These are phyloP conservation scores for Saccharomycopsis amapae DNA, from an alignment of 805 yeast species.

Conservation along the genomic window DNA sequence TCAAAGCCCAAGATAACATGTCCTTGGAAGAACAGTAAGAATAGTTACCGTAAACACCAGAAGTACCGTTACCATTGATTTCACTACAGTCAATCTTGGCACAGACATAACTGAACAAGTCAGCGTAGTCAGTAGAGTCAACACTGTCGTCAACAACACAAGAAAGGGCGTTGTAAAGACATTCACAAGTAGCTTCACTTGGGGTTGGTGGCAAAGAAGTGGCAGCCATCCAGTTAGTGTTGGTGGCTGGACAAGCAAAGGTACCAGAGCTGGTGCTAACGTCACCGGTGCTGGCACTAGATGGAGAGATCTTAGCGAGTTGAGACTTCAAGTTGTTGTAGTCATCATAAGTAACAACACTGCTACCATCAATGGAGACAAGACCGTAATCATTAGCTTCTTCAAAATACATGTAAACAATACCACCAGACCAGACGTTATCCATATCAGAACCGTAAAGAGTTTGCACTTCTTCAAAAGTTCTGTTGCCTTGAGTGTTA, in stretches of 20 bases:
- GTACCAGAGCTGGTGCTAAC: conserved; percentile 37
- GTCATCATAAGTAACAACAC: conserved; percentile 57
- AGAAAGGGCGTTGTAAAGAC: conserved; percentile 46
- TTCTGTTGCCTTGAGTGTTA: conserved; percentile 61
- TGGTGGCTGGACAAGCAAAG: conserved; percentile 55
- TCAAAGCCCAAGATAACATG: conserved; percentile 56
- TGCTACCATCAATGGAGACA: conserved; percentile 43
- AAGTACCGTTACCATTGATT: conserved; percentile 53
- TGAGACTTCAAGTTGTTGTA: conserved; percentile 55
- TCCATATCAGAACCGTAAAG: conserved; percentile 64
- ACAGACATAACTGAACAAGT: conserved; percentile 53
- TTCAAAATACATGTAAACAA: conserved; percentile 78
- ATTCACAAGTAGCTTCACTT: conserved; percentile 52
- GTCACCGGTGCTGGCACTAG: conserved; percentile 35
- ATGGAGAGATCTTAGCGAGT: conserved; percentile 49
- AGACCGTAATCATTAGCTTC: conserved; percentile 72
- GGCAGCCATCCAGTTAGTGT: conserved; percentile 55
- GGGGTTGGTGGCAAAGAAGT: conserved; percentile 78
- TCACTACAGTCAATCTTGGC: conserved; percentile 50
- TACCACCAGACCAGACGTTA: conserved; percentile 85
- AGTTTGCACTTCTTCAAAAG: conserved; percentile 63
- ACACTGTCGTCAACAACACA: conserved; percentile 60
- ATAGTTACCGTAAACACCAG: conserved; percentile 64
- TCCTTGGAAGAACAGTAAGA: conserved; percentile 67
- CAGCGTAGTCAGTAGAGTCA: conserved; percentile 48